Evolutionary conservation across 805 yeast species (phyloP).

Genomic region (Saturnispora galanensis): DNA sequence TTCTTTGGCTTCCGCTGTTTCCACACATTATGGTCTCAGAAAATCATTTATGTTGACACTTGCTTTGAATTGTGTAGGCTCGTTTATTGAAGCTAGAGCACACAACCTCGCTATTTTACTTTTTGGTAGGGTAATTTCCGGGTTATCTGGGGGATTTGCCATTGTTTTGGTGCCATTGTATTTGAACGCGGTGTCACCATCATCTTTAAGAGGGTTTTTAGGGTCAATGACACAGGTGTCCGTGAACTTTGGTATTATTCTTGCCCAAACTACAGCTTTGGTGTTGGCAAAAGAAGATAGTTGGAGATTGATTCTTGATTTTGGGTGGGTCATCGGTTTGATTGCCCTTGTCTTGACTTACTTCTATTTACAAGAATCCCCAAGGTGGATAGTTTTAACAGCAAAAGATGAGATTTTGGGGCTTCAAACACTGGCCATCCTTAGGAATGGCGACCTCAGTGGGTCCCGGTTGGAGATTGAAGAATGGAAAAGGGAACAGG

Average conservation of each 20-base stretch:
- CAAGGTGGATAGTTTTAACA: slow-evolving; percentile 59
- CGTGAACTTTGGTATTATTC: slow-evolving; percentile 73
- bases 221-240: slow-evolving; percentile 89
- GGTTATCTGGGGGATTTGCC: slow-evolving; percentile 80
- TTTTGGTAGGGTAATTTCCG: slow-evolving; percentile 68
- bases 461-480: slow-evolving; percentile 19
- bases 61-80: slow-evolving; percentile 47
- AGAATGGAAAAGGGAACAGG: slow-evolving; percentile 24
- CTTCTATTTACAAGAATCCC: slow-evolving; percentile 57
- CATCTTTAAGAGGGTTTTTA: slow-evolving; percentile 55
- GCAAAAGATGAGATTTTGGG: slow-evolving; percentile 28
- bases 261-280: slow-evolving; percentile 70
- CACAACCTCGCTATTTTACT: slow-evolving; percentile 34
- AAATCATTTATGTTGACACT: slow-evolving; percentile 43
- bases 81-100: slow-evolving; percentile 46
- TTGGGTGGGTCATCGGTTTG: slow-evolving; percentile 48
- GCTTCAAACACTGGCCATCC: slow-evolving; percentile 29
- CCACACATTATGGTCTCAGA: slow-evolving; percentile 60
- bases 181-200: slow-evolving; percentile 73
- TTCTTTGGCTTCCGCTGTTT: slow-evolving; percentile 50
- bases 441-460: slow-evolving; percentile 16
- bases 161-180: slow-evolving; percentile 79
- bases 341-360: slow-evolving; percentile 35
- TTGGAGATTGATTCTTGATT: slow-evolving; percentile 68
- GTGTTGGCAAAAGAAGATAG: slow-evolving; percentile 49